phyloP scores from a whole-genome alignment of 768 basidiomycete species.

The Lentinula lateritia region DNA sequence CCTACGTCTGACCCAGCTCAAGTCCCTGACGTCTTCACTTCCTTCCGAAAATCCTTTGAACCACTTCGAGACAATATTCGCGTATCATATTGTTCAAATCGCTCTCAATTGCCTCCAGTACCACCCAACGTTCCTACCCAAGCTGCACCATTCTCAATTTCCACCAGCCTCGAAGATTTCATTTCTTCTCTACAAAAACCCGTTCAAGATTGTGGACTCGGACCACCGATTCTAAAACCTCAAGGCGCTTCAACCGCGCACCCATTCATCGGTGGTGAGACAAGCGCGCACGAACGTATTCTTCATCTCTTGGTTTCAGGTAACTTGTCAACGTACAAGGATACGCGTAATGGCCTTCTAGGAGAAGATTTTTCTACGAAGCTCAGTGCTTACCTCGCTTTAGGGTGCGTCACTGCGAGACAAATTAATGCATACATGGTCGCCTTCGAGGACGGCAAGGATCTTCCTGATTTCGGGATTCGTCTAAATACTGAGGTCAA shows the following conservation, averaged over 20 bases:
- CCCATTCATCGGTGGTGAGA: constrained; percentile 5
- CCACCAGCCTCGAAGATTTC: not conserved
- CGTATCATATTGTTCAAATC: constrained; percentile 14
- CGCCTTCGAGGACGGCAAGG: constrained; percentile 4
- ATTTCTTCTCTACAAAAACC: not conserved
- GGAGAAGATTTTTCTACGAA: constrained; percentile 36
- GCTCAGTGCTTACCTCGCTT: constrained; percentile 29
- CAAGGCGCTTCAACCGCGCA: constrained; percentile 1
- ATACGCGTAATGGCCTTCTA: constrained; percentile 20
- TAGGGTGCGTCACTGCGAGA: constrained; percentile 21
- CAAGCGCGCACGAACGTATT: constrained; percentile 7
- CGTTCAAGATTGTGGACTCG: not conserved
- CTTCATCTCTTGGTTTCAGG: constrained; percentile 9
- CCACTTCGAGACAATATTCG: constrained; percentile 27
- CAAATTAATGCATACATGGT: constrained; percentile 14
- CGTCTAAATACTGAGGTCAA: not conserved
- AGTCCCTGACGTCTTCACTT: constrained; percentile 33
- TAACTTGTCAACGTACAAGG: constrained; percentile 8
- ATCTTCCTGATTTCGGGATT: not conserved
- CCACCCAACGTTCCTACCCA: not conserved
- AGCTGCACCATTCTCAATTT: constrained; percentile 4
- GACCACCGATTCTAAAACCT: not conserved
- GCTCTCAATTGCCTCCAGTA: constrained; percentile 3
- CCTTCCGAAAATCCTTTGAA: constrained; percentile 34
- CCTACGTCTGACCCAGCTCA: constrained; percentile 1